Evolutionary conservation across 345 rosid genomes (phyloP).

Genomic region (Brassica nigra): DNA sequence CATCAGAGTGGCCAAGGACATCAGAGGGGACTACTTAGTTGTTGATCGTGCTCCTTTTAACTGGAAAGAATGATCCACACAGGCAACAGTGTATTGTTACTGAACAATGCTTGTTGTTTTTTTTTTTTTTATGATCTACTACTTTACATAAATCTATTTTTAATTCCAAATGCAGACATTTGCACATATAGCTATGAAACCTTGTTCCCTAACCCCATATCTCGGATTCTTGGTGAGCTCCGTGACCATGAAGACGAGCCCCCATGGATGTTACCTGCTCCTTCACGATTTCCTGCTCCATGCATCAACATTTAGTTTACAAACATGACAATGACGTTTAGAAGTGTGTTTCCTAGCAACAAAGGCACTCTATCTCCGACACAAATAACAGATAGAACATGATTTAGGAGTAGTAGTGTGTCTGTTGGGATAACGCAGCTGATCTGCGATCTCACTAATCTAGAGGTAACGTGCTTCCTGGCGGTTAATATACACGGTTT

Average conservation of each 20-base stretch:
- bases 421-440: constrained; percentile 96
- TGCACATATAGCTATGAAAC: constrained; percentile 45
- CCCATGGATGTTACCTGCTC: constrained; percentile 99
- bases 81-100: background rate
- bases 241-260: constrained; percentile 91
- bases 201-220: constrained; percentile 77
- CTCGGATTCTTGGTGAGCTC: constrained; percentile 69
- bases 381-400: constrained; percentile 69
- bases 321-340: background rate
- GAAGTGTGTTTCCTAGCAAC: background rate
- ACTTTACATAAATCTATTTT: background rate
- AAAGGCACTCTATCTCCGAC: constrained; percentile 34
- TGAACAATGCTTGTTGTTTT: background rate
- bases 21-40: constrained; percentile 71
- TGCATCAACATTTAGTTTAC: background rate
- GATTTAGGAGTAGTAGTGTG: constrained; percentile 96
- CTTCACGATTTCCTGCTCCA: constrained; percentile 67
- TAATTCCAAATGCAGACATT: background rate
- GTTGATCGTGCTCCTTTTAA: constrained; percentile 65
- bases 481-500: constrained; percentile 41
- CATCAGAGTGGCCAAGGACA: constrained; percentile 76
- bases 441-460: constrained; percentile 88
- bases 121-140: background rate
- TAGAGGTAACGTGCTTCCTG: constrained; percentile 89
- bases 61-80: constrained; percentile 53